These are phyloP conservation scores for Hortiboletus rubellus DNA, from an alignment of 1,284 basidiomycete genomes.

Conservation along the genomic window DNA sequence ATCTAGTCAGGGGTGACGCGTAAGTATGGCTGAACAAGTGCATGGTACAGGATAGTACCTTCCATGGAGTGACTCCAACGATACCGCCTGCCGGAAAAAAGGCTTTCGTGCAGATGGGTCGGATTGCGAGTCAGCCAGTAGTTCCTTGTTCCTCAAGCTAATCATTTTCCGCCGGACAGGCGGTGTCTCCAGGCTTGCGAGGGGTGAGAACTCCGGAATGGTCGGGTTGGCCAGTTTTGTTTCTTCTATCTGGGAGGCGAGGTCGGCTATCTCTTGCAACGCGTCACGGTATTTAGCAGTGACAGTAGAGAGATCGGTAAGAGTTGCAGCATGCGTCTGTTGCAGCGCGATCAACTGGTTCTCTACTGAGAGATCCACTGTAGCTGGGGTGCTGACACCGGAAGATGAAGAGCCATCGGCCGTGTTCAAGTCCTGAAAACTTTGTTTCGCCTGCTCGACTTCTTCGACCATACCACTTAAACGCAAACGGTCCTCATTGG, in stretches of 20 bases:
- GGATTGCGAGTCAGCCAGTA: conserved; percentile 43
- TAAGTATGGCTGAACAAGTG: conserved; percentile 7
- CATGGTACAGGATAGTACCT: conserved; percentile 48
- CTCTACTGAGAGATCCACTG: conserved; percentile 44
- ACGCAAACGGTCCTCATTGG: conserved; percentile 61
- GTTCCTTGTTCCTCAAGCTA: conserved; percentile 48
- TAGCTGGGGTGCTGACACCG: conserved; percentile 30
- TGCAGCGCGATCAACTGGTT: conserved; percentile 65
- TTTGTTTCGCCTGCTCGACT: conserved; percentile 69
- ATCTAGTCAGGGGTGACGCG: conserved; percentile 44
- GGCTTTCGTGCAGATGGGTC: conserved; percentile 57
- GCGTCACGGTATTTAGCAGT: conserved; percentile 85
- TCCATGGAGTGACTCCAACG: conserved; percentile 79
- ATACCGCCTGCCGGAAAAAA: conserved; percentile 86
- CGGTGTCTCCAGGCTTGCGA: conserved; percentile 49
- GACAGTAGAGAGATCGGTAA: conserved; percentile 76
- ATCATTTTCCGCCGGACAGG: conserved; percentile 53
- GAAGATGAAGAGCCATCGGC: conserved; percentile 30
- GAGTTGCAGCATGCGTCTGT: conserved; percentile 74
- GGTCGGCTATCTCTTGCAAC: conserved; percentile 84
- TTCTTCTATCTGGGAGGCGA: conserved; percentile 82
- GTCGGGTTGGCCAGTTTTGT: conserved; percentile 58
- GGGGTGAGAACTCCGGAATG: conserved; percentile 48
- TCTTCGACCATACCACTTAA: conserved; percentile 66
- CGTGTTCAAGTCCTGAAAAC: conserved; percentile 48